Evolutionary conservation across 805 yeast species (phyloP).

Genomic region (Ogataea methanolica): DNA sequence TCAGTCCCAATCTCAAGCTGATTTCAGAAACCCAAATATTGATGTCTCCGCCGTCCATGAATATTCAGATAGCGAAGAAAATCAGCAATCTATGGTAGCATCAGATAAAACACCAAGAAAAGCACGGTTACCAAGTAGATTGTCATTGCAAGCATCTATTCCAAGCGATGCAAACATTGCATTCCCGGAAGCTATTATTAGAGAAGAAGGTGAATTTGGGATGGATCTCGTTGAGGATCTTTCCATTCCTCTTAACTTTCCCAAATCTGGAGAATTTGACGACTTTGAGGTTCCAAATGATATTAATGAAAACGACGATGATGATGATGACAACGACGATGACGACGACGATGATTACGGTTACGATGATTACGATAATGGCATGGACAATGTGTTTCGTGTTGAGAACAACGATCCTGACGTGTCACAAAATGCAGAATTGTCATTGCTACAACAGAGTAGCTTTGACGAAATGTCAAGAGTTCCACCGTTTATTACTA

Average conservation of each 20-base stretch:
- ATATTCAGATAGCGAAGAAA: slow-evolving; percentile 1
- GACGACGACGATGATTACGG: slow-evolving; percentile 7
- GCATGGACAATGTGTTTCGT: neutral
- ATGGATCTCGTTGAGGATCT: slow-evolving; percentile 13
- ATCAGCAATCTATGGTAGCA: slow-evolving; percentile 1
- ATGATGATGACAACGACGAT: slow-evolving; percentile 5
- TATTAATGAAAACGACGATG: neutral
- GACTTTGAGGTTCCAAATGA: neutral
- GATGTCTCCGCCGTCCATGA: slow-evolving; percentile 5
- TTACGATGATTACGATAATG: slow-evolving; percentile 8
- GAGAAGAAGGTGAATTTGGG: slow-evolving; percentile 26
- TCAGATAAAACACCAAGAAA: slow-evolving; percentile 19
- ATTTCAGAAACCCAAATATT: neutral
- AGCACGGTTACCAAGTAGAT: slow-evolving; percentile 19
- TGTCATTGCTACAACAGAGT: slow-evolving; percentile 12
- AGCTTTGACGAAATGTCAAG: neutral
- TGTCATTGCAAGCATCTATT: slow-evolving; percentile 22
- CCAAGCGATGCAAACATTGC: slow-evolving; percentile 30
- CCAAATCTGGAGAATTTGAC: neutral
- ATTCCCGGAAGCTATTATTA: slow-evolving; percentile 30
- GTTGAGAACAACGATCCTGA: slow-evolving; percentile 5
- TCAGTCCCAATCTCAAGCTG: slow-evolving; percentile 4
- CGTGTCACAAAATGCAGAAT: slow-evolving; percentile 6
- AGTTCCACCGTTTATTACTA: slow-evolving; percentile 14
- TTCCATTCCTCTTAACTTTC: slow-evolving; percentile 2